phyloP scores from a whole-genome alignment of 1,284 basidiomycete genomes.

The Cutaneotrichosporon sp. region DNA sequence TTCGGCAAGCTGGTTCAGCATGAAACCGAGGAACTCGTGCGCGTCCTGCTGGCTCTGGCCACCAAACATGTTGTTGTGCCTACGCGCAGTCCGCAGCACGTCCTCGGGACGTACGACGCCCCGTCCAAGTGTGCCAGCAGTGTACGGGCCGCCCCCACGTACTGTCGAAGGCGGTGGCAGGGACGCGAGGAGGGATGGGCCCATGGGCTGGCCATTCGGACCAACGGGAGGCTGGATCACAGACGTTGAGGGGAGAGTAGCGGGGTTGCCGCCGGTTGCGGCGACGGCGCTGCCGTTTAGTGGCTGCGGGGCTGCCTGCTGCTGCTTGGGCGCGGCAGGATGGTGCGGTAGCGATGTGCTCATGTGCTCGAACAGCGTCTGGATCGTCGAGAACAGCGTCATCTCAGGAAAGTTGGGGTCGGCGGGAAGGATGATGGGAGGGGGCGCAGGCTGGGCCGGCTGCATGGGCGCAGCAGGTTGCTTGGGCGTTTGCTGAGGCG shows the following conservation, averaged over 20 bases:
- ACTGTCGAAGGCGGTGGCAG: conserved; percentile 40
- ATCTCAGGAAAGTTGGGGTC: conserved; percentile 61
- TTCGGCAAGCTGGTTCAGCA: conserved; percentile 88
- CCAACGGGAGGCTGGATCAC: conserved; percentile 11
- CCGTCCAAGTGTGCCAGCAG: conserved; percentile 55
- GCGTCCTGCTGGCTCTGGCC: conserved; percentile 89
- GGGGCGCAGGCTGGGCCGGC: conserved; percentile 9
- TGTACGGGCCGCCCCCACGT: conserved; percentile 44
- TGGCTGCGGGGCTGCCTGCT: conserved; percentile 16
- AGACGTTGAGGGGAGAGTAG: conserved; percentile 29
- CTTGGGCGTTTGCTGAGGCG: neutral
- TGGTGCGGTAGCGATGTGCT: conserved; percentile 42
- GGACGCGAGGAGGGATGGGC: conserved; percentile 41
- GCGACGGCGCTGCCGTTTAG: neutral
- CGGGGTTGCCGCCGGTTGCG: conserved; percentile 19
- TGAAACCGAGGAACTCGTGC: conserved; percentile 92
- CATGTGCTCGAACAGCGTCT: conserved; percentile 81
- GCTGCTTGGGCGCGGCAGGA: conserved; percentile 35
- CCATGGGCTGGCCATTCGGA: conserved; percentile 20
- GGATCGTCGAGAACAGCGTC: conserved; percentile 80
- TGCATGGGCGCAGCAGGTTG: conserved; percentile 1
- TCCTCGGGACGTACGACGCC: conserved; percentile 80
- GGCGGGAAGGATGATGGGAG: conserved; percentile 26
- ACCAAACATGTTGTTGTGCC: conserved; percentile 79
- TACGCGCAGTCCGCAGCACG: conserved; percentile 83